Conservation (phyloP, 2,329 filamentous ascomycete genomes). For the Xylogone sp. region DNA sequence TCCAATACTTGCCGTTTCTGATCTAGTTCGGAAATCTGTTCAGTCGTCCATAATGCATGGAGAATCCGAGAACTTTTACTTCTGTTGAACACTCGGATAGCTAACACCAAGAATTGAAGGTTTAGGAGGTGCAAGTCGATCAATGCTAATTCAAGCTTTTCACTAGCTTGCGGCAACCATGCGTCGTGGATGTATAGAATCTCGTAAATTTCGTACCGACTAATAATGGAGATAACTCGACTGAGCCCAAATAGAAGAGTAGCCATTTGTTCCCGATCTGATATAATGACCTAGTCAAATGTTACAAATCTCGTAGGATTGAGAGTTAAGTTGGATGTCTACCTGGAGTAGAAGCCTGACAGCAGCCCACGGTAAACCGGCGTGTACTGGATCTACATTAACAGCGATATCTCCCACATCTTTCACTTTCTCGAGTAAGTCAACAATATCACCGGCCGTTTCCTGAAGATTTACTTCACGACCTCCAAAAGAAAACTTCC, state of each 20-base stretch:
- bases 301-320: background rate
- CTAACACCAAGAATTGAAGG: slow-evolving; percentile 11
- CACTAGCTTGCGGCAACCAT: background rate
- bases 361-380: background rate
- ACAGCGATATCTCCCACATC: background rate
- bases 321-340: background rate
- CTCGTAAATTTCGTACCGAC: slow-evolving; percentile 17
- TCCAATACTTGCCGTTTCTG: slow-evolving; percentile 9
- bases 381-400: background rate
- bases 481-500: background rate
- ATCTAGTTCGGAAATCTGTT: slow-evolving; percentile 3
- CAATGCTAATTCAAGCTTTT: slow-evolving; percentile 10
- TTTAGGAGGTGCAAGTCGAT: slow-evolving; percentile 14
- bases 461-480: background rate
- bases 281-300: slow-evolving; percentile 1
- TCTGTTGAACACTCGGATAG: slow-evolving; percentile 1
- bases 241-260: slow-evolving; percentile 12
- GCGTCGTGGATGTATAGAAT: slow-evolving; percentile 11
- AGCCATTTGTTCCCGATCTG: slow-evolving; percentile 12
- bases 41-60: slow-evolving; percentile 8
- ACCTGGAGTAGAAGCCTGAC: background rate
- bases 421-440: background rate
- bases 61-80: slow-evolving; percentile 8
- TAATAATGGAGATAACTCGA: slow-evolving; percentile 14
- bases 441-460: background rate